Evolutionary conservation across 2,329 filamentous ascomycete species (phyloP).

Genomic region (Aspergillus novoparasiticus): DNA sequence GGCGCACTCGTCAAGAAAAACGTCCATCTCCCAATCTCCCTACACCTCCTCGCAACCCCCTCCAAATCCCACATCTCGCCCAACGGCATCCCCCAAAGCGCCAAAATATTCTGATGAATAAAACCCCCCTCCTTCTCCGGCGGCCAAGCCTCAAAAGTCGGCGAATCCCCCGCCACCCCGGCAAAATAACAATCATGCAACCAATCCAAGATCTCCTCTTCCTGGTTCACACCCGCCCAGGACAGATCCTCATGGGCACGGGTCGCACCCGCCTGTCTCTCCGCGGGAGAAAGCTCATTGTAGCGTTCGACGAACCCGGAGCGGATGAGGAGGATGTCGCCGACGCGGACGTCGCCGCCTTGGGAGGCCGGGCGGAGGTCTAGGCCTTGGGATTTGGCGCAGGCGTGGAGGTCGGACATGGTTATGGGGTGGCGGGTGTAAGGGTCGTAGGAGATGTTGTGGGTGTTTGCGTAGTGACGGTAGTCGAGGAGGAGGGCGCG

Average conservation of each 20-base stretch:
- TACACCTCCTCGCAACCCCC: slow-evolving; percentile 36
- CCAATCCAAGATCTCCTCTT: slow-evolving; percentile 63
- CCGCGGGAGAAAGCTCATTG: slow-evolving; percentile 45
- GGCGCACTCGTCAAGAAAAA: slow-evolving; percentile 49
- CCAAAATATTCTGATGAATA: slow-evolving; percentile 45
- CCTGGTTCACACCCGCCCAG: slow-evolving; percentile 56
- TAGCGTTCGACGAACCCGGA: slow-evolving; percentile 65
- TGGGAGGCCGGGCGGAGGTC: slow-evolving; percentile 60
- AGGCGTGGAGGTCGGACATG: slow-evolving; percentile 57
- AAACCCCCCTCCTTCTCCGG: slow-evolving; percentile 39
- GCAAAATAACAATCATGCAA: slow-evolving; percentile 70
- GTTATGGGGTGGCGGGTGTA: slow-evolving; percentile 58
- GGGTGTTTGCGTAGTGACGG: slow-evolving; percentile 51
- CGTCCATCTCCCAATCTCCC: slow-evolving; percentile 39
- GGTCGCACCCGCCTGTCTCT: slow-evolving; percentile 35
- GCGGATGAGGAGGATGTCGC: slow-evolving; percentile 68
- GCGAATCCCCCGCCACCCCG: slow-evolving; percentile 65
- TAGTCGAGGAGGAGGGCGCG: slow-evolving; percentile 49
- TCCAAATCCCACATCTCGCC: slow-evolving; percentile 52
- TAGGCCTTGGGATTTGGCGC: slow-evolving; percentile 62
- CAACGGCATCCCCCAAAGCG: slow-evolving; percentile 49
- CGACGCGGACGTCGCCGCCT: slow-evolving; percentile 59
- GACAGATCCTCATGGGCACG: slow-evolving; percentile 42
- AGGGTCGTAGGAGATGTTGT: slow-evolving; percentile 55
- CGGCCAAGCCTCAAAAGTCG: slow-evolving; percentile 66